Evolutionary conservation across 129 eudicot species (phyloP).

Genomic region (Chrysanthemum makinoi): DNA sequence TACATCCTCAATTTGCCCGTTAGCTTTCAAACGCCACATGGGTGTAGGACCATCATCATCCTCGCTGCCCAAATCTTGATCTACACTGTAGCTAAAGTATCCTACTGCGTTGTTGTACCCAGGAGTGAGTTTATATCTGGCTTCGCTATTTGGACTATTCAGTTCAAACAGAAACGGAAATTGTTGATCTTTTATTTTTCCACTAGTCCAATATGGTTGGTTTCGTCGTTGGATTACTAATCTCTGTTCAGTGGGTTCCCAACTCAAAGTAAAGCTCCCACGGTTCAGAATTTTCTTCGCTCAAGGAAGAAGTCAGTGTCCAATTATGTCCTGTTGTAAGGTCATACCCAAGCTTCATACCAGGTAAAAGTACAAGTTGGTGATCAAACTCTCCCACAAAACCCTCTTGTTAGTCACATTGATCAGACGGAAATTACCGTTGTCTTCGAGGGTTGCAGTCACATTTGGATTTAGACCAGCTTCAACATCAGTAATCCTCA

Average conservation of each 20-base stretch:
- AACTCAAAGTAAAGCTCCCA: slow-evolving; percentile 27
- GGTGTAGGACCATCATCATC: background rate
- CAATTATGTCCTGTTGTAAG: slow-evolving; percentile 12
- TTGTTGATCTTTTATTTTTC: background rate
- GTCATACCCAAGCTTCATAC: slow-evolving; percentile 38
- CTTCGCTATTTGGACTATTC: background rate
- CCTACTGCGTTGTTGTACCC: slow-evolving; percentile 19
- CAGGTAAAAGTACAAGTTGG: slow-evolving; percentile 33
- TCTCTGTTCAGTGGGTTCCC: slow-evolving; percentile 16
- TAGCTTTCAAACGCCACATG: background rate
- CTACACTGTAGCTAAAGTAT: slow-evolving; percentile 9
- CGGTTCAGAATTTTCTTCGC: background rate
- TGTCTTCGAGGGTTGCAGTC: slow-evolving; percentile 20
- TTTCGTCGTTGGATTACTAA: slow-evolving; percentile 16
- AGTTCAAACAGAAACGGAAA: background rate
- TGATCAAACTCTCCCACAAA: slow-evolving; percentile 40
- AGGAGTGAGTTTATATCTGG: background rate
- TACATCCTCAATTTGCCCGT: background rate
- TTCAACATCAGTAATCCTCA: slow-evolving; percentile 23
- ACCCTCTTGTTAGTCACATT: slow-evolving; percentile 10
- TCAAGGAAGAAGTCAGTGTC: slow-evolving; percentile 29
- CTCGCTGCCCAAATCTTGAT: background rate
- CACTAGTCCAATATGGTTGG: slow-evolving; percentile 23
- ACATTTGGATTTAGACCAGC: slow-evolving; percentile 22
- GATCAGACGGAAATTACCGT: background rate